Percentiles rank a stretch among this genome's conserved stretches.
Conservation (phyloP, 176 grass and related monocot genomes). For the Triticum monococcum region DNA sequence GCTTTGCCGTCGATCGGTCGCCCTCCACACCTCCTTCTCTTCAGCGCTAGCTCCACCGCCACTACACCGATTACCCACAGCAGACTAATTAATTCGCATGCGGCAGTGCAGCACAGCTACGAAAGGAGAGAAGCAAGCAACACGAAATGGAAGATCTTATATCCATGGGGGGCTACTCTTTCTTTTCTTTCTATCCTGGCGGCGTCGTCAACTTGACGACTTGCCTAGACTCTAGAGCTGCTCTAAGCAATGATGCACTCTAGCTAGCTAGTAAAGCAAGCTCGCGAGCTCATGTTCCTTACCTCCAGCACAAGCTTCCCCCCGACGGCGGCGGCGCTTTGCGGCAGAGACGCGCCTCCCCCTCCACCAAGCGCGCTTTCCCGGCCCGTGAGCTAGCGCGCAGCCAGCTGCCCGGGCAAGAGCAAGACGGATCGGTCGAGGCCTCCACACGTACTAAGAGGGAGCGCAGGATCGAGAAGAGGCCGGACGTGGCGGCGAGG, state of each 20-base stretch:
- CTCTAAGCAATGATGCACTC: constrained; percentile 15
- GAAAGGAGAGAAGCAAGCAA: background rate
- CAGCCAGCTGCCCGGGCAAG: background rate
- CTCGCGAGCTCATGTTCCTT: constrained; percentile 17
- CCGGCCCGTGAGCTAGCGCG: background rate
- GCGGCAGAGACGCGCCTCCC: background rate
- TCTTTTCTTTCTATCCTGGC: background rate
- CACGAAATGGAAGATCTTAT: constrained; percentile 22
- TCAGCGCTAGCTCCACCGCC: background rate
- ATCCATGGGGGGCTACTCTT: background rate
- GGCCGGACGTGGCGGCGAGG: background rate
- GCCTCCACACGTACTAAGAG: background rate
- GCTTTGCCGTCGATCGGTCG: constrained; percentile 47
- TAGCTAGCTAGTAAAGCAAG: constrained; percentile 14
- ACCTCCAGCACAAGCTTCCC: constrained; percentile 45
- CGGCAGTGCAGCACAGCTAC: constrained; percentile 11
- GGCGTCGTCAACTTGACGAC: constrained; percentile 28
- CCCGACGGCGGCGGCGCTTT: background rate
- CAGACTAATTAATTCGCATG: constrained; percentile 46
- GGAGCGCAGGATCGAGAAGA: background rate
- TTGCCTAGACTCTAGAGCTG: background rate
- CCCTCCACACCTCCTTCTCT: constrained; percentile 19
- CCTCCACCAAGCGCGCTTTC: background rate
- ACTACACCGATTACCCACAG: background rate
- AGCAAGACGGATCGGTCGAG: background rate